phyloP scores from a whole-genome alignment of 2,329 filamentous ascomycete species.

The Cladophialophora chaetospira region DNA sequence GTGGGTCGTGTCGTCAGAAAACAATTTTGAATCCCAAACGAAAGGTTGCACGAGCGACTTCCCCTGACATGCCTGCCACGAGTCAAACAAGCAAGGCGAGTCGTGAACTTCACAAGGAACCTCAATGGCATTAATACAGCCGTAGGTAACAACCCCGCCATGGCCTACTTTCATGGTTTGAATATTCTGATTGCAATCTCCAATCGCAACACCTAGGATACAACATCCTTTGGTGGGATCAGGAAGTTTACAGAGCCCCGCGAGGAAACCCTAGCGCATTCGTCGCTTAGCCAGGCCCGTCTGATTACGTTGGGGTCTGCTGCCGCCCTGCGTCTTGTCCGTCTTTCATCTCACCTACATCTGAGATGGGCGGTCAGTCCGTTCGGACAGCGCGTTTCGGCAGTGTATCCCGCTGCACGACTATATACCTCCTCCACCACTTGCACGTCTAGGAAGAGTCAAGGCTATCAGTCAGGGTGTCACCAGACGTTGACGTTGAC shows the following conservation, averaged over 20 bases:
- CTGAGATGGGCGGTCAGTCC: constrained; percentile 13
- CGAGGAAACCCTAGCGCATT: constrained; percentile 1
- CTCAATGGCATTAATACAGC: background rate
- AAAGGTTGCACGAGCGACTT: constrained; percentile 5
- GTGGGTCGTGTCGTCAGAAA: constrained; percentile 16
- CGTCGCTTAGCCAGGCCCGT: background rate
- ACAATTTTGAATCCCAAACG: constrained; percentile 7
- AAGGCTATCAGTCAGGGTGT: background rate
- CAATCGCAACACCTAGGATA: background rate
- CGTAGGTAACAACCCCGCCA: too few relatives aligned
- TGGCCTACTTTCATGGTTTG: background rate
- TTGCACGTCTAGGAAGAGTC: background rate
- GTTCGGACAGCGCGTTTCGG: constrained; percentile 18
- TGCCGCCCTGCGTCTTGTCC: background rate
- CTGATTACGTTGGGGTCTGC: constrained; percentile 1
- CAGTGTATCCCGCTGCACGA: background rate
- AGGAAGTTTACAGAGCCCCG: constrained; percentile 7
- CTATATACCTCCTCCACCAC: background rate
- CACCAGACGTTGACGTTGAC: background rate
- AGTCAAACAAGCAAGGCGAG: constrained; percentile 1
- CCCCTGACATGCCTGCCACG: constrained; percentile 19
- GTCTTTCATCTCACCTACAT: background rate
- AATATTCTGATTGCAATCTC: constrained; percentile 5
- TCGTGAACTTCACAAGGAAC: background rate
- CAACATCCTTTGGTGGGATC: background rate